Evolutionary conservation across 768 basidiomycete species (phyloP).

Genomic region (Mycena indigotica): DNA sequence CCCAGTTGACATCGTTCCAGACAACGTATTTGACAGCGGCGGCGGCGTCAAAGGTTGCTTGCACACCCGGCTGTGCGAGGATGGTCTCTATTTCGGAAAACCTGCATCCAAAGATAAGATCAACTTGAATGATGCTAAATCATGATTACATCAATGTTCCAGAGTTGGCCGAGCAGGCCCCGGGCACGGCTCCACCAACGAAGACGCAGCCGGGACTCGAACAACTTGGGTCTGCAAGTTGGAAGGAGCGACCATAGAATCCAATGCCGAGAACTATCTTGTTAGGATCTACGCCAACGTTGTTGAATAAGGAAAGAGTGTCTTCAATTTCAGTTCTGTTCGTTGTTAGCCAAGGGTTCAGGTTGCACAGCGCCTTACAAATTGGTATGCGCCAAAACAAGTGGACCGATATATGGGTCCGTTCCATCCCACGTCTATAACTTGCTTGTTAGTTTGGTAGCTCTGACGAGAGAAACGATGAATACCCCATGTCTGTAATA

Average conservation of each 20-base stretch:
- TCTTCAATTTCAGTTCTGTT: neutral
- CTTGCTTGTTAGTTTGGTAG: no score
- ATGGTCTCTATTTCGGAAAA: conserved; percentile 4
- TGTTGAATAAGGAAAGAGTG: neutral
- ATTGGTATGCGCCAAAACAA: neutral
- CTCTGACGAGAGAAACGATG: no score
- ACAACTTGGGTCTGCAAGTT: neutral
- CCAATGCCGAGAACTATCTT: conserved; percentile 5
- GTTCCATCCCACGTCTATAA: neutral
- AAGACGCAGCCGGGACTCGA: neutral
- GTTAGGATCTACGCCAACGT: conserved; percentile 1
- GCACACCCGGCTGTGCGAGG: neutral
- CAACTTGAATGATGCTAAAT: neutral
- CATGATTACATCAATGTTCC: conserved; percentile 6
- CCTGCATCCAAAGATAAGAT: neutral
- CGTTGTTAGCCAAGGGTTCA: neutral
- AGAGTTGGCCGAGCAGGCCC: neutral
- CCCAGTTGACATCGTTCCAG: neutral
- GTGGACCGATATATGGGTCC: neutral
- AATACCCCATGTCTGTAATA: neutral
- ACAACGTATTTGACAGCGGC: conserved; percentile 5
- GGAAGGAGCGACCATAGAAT: conserved; percentile 8
- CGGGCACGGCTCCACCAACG: neutral
- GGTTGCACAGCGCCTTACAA: neutral
- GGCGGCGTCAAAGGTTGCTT: neutral